Evolutionary conservation across 371 early-diverging fungal genomes (phyloP).

Genomic region (Ordospora pajunii): DNA sequence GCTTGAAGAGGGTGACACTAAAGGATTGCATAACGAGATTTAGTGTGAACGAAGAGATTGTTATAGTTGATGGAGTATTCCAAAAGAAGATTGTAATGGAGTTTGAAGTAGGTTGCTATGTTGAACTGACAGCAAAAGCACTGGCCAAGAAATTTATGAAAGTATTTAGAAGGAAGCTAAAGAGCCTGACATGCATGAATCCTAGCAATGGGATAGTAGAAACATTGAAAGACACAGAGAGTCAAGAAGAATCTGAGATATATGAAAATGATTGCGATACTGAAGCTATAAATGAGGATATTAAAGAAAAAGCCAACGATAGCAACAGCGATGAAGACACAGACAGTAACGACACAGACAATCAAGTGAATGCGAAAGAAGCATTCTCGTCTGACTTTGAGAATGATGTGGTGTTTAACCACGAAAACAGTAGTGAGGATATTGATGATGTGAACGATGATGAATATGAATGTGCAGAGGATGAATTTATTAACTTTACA

Average conservation of each 20-base stretch:
- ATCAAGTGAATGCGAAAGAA: too few species aligned
- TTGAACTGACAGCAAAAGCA: not conserved
- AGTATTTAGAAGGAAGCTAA: conserved; percentile 43
- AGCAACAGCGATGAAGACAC: conserved; percentile 19
- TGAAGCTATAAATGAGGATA: not conserved
- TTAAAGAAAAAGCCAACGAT: conserved; percentile 23
- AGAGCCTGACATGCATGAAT: conserved; percentile 1
- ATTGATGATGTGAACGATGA: not conserved
- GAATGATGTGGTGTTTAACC: not conserved
- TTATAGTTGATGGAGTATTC: conserved; percentile 18
- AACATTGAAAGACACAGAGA: not conserved
- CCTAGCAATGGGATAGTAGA: conserved; percentile 23
- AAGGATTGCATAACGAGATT: conserved; percentile 43
- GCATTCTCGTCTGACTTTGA: too few species aligned
- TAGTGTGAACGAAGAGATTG: conserved; percentile 31
- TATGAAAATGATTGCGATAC: not conserved
- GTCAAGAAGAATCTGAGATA: not conserved
- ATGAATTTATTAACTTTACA: conserved; percentile 28
- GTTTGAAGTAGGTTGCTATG: conserved; percentile 21
- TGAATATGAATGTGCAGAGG: not conserved
- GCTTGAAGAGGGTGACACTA: conserved; percentile 13
- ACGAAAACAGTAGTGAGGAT: not conserved
- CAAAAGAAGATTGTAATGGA: conserved; percentile 34
- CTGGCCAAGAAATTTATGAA: conserved; percentile 47
- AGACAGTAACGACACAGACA: conserved; percentile 19